These are phyloP conservation scores for Hibiscus syriacus DNA, from an alignment of 345 rosid genomes.

Conservation along the genomic window DNA sequence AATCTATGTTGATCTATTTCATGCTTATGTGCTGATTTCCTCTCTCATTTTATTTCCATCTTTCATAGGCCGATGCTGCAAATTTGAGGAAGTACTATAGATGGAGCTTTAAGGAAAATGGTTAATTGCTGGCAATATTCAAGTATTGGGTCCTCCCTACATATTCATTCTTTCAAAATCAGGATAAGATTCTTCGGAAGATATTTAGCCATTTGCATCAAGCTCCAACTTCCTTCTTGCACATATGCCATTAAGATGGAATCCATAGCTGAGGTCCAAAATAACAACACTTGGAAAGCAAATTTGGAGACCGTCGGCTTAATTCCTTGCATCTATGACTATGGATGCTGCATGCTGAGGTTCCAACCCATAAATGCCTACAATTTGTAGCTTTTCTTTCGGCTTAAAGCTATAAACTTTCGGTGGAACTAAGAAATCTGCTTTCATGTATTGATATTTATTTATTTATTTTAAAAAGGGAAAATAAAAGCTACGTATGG, in stretches of 20 bases:
- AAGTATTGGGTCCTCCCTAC: conserved; percentile 51
- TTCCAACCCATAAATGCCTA: background rate
- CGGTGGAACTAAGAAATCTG: background rate
- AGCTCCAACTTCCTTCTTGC: background rate
- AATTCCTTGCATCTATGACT: background rate
- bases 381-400: background rate
- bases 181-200: background rate
- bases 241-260: background rate
- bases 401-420: background rate
- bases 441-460: background rate
- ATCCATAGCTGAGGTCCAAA: background rate
- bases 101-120: conserved; percentile 68
- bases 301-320: background rate
- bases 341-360: background rate
- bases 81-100: conserved; percentile 74
- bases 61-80: conserved; percentile 55
- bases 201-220: background rate
- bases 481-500: too few species aligned
- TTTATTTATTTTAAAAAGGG: too few species aligned
- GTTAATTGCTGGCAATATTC: conserved; percentile 84
- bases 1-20: background rate
- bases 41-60: background rate
- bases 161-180: background rate
- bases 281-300: background rate
- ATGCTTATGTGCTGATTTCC: conserved; percentile 4